A percentile compares a stretch with the other conserved stretches of the same genome.
Evolutionary conservation across 1,139 yeast genomes (phyloP).

Genomic region (Yamadazyma jaroonii): DNA sequence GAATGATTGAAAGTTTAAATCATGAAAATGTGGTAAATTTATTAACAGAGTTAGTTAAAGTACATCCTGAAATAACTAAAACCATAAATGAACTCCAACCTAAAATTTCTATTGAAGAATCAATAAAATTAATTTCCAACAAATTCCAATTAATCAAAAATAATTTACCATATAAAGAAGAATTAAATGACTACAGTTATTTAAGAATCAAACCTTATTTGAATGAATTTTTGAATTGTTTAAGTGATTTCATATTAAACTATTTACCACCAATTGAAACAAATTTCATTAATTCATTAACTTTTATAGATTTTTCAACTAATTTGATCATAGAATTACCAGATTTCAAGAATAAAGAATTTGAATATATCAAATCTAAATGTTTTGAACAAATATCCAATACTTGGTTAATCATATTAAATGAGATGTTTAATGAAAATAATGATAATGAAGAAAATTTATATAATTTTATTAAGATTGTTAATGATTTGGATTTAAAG

Average conservation of each 20-base stretch:
- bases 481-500: constrained; percentile 32
- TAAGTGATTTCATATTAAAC: constrained; percentile 76
- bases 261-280: constrained; percentile 77
- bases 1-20: constrained; percentile 69
- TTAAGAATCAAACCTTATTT: constrained; percentile 72
- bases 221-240: constrained; percentile 71
- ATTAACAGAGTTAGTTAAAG: constrained; percentile 48
- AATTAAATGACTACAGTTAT: constrained; percentile 82
- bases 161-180: constrained; percentile 74
- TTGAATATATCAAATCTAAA: constrained; percentile 67
- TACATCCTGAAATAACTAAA: constrained; percentile 60
- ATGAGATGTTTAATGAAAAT: constrained; percentile 14
- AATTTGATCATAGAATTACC: constrained; percentile 67
- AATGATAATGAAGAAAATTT: constrained; percentile 17
- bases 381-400: constrained; percentile 80
- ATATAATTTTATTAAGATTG: constrained; percentile 27
- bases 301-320: constrained; percentile 68
- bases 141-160: constrained; percentile 46
- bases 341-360: constrained; percentile 64
- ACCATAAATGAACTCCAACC: constrained; percentile 59
- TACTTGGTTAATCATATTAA: constrained; percentile 69
- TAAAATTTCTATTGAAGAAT: constrained; percentile 50
- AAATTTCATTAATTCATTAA: constrained; percentile 55
- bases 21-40: constrained; percentile 51
- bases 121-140: constrained; percentile 47